Evolutionary conservation across 2,329 filamentous ascomycete genomes (phyloP).

Genomic region (Fusarium sp.): DNA sequence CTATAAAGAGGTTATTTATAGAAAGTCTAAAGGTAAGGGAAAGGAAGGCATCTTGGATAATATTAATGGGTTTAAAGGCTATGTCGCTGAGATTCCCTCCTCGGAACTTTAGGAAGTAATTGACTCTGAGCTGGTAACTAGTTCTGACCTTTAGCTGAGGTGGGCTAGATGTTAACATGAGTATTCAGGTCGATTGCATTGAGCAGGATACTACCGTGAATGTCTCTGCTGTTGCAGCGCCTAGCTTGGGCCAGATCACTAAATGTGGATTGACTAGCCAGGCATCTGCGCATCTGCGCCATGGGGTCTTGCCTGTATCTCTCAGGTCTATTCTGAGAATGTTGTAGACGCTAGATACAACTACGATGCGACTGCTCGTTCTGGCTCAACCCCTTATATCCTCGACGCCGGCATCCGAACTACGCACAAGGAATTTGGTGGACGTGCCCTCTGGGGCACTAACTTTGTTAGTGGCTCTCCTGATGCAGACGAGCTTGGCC

Average conservation of each 20-base stretch:
- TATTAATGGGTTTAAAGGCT: constrained; percentile 2
- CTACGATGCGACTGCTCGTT: constrained; percentile 40
- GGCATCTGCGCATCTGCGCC: neutral
- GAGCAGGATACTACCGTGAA: constrained; percentile 16
- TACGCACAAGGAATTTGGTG: constrained; percentile 46
- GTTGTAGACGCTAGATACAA: constrained; percentile 23
- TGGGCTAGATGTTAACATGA: too few relatives aligned
- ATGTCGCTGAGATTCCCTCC: constrained; percentile 10
- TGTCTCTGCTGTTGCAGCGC: neutral
- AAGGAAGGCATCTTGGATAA: constrained; percentile 14
- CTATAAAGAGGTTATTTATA: neutral
- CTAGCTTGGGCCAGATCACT: neutral
- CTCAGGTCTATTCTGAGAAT: neutral
- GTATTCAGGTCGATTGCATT: neutral
- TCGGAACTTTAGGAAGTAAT: constrained; percentile 4
- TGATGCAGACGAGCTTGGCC: constrained; percentile 43
- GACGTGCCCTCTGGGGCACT: constrained; percentile 43
- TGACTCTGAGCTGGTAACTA: constrained; percentile 7
- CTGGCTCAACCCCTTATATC: constrained; percentile 50
- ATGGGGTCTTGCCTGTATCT: constrained; percentile 23
- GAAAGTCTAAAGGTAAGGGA: constrained; percentile 10
- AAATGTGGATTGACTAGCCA: constrained; percentile 2
- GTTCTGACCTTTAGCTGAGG: too few relatives aligned
- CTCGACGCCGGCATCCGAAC: constrained; percentile 57
- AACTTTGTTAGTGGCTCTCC: constrained; percentile 42